Percentiles rank a stretch among this genome's conserved stretches.
These are phyloP conservation scores for Colletotrichum eleusines DNA, from an alignment of 2,329 filamentous ascomycete species.

Conservation along the genomic window DNA sequence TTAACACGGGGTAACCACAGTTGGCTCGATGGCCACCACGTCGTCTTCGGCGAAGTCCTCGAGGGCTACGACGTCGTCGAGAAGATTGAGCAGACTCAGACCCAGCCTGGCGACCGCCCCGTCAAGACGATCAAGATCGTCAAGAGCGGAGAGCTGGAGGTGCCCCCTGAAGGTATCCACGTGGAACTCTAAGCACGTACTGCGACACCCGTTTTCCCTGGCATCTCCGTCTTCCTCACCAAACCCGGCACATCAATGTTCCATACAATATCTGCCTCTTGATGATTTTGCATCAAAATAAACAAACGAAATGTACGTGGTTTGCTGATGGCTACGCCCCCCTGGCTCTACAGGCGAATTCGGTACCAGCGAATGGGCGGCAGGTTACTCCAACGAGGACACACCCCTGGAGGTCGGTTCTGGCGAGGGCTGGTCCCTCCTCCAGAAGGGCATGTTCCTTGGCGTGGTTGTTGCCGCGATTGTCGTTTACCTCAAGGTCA, in stretches of 20 bases:
- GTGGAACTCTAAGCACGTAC: slow-evolving; percentile 79
- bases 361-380: slow-evolving; percentile 54
- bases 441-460: slow-evolving; percentile 65
- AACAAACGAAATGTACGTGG: slow-evolving; percentile 46
- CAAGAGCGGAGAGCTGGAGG: slow-evolving; percentile 86
- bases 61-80: slow-evolving; percentile 86
- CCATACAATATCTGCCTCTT: slow-evolving; percentile 17
- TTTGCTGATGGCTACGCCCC: slow-evolving; percentile 50
- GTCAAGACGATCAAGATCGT: slow-evolving; percentile 77
- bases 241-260: slow-evolving; percentile 18
- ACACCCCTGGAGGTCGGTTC: slow-evolving; percentile 45
- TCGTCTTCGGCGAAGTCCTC: slow-evolving; percentile 90
- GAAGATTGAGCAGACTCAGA: slow-evolving; percentile 80
- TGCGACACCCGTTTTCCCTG: slow-evolving; percentile 35
- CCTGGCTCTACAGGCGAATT: slow-evolving; percentile 50
- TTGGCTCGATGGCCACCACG: slow-evolving; percentile 87
- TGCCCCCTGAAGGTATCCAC: slow-evolving; percentile 93
- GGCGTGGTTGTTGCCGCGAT: slow-evolving; percentile 61
- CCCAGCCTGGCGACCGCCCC: slow-evolving; percentile 76
- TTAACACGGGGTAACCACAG: slow-evolving; percentile 52
- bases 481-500: slow-evolving; percentile 58
- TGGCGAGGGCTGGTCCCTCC: slow-evolving; percentile 55
- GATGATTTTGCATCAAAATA: slow-evolving; percentile 16
- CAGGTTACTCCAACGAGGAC: slow-evolving; percentile 52
- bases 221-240: slow-evolving; percentile 18